These are phyloP conservation scores for Huntiella savannae DNA, from an alignment of 2,329 filamentous ascomycete species.

Conservation along the genomic window DNA sequence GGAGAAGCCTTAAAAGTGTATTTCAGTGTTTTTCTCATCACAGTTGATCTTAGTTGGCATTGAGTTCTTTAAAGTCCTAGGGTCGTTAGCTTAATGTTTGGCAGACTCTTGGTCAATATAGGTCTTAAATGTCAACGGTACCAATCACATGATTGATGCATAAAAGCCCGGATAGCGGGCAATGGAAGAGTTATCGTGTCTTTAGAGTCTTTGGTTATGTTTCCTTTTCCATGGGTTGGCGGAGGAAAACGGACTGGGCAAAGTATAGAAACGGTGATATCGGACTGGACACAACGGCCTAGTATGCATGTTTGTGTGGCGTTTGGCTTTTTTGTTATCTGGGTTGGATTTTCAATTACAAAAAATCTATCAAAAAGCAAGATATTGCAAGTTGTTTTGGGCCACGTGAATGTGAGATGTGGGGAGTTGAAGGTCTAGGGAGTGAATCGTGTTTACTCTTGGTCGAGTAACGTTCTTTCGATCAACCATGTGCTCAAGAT, in stretches of 20 bases:
- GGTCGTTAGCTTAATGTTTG: too few species aligned
- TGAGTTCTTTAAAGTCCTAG: too few species aligned
- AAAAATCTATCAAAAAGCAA: slow-evolving; percentile 1
- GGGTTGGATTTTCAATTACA: slow-evolving; percentile 2
- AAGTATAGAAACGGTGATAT: background rate
- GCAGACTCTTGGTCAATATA: background rate
- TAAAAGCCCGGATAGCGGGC: too few species aligned
- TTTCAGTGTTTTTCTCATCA: background rate
- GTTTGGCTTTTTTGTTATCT: slow-evolving; percentile 7
- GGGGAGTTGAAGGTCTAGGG: too few species aligned
- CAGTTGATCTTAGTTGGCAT: background rate
- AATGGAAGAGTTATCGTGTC: background rate
- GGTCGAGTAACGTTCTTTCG: background rate
- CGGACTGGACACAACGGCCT: slow-evolving; percentile 3
- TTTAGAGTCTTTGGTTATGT: background rate
- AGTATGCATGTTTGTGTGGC: slow-evolving; percentile 8
- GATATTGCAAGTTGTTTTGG: too few species aligned
- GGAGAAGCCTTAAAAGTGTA: slow-evolving; percentile 6
- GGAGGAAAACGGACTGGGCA: background rate
- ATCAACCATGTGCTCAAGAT: background rate
- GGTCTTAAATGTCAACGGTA: background rate
- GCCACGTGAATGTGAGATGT: too few species aligned
- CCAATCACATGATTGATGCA: too few species aligned
- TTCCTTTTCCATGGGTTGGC: too few species aligned
- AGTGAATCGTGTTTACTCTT: too few species aligned